Conservation (phyloP, 768 basidiomycete species). For the Trametes meyenii region DNA sequence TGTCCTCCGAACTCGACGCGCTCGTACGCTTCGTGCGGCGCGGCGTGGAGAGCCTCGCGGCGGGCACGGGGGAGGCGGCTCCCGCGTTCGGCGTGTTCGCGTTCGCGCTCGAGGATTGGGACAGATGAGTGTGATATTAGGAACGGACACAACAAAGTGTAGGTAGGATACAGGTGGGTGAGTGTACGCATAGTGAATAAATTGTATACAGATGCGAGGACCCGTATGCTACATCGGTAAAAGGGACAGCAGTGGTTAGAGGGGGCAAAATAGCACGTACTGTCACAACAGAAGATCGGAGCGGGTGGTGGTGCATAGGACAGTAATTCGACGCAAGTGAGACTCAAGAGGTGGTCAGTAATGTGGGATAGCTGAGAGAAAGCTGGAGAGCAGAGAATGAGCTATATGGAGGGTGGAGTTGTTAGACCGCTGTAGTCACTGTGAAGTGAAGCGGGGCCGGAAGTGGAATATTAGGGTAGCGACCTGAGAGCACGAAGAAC, state of each 20-base stretch:
- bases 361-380: too few species aligned
- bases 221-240: slow-evolving; percentile 16
- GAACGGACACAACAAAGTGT: not conserved
- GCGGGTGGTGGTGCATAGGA: not conserved
- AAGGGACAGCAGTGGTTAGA: not conserved
- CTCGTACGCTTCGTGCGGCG: slow-evolving; percentile 69
- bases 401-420: not conserved
- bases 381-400: too few species aligned
- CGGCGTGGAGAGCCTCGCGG: slow-evolving; percentile 70
- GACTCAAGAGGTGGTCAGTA: too few species aligned
- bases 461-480: too few species aligned
- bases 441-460: too few species aligned
- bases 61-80: slow-evolving; percentile 60
- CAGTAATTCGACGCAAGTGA: not conserved
- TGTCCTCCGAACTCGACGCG: slow-evolving; percentile 70
- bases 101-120: slow-evolving; percentile 82
- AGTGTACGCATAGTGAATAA: not conserved
- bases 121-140: slow-evolving; percentile 31
- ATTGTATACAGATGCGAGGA: not conserved
- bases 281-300: not conserved
- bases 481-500: too few species aligned
- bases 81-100: slow-evolving; percentile 71
- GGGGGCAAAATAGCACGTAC: not conserved
- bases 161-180: not conserved
- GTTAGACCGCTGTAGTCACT: too few species aligned